Percentiles rank a stretch among this genome's conserved stretches.
Conservation (phyloP, 768 basidiomycete genomes). For the Amanita polypyramis region DNA sequence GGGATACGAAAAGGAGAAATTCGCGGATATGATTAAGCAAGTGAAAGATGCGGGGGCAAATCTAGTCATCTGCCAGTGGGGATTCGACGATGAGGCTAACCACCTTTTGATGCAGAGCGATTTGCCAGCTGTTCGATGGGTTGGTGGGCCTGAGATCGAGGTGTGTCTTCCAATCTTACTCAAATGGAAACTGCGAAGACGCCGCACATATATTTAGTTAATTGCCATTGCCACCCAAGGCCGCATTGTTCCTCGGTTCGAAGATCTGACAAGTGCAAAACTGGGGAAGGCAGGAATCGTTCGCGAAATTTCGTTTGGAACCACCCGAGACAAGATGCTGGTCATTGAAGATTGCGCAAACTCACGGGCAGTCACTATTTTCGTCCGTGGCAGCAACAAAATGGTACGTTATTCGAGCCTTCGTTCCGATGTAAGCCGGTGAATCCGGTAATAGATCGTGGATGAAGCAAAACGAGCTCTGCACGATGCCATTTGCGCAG, state of each 20-base stretch:
- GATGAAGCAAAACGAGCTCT: constrained; percentile 98
- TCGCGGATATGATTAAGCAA: constrained; percentile 90
- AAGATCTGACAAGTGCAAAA: constrained; percentile 86
- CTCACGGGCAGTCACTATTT: constrained; percentile 90
- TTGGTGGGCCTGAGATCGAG: constrained; percentile 99
- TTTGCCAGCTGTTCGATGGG: constrained; percentile 95
- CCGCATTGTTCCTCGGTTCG: constrained; percentile 95
- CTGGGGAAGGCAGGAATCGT: constrained; percentile 91
- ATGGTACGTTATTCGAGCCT: constrained; percentile 50
- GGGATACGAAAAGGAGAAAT: constrained; percentile 94
- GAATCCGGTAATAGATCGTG: constrained; percentile 58
- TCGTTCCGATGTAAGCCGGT: background rate
- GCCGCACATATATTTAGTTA: constrained; percentile 38
- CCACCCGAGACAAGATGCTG: constrained; percentile 98
- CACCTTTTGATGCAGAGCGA: constrained; percentile 97
- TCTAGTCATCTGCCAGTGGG: constrained; percentile 99
- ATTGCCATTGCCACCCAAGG: constrained; percentile 98
- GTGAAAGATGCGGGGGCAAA: constrained; percentile 98
- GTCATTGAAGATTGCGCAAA: constrained; percentile 99
- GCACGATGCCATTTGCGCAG: constrained; percentile 95
- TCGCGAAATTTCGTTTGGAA: constrained; percentile 91
- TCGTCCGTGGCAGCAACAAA: constrained; percentile 96
- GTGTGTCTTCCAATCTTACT: constrained; percentile 25
- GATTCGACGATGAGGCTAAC: constrained; percentile 99
- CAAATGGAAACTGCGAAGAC: background rate